Conservation (phyloP, 2,329 filamentous ascomycete species). For the Plenodomus biglobosus region DNA sequence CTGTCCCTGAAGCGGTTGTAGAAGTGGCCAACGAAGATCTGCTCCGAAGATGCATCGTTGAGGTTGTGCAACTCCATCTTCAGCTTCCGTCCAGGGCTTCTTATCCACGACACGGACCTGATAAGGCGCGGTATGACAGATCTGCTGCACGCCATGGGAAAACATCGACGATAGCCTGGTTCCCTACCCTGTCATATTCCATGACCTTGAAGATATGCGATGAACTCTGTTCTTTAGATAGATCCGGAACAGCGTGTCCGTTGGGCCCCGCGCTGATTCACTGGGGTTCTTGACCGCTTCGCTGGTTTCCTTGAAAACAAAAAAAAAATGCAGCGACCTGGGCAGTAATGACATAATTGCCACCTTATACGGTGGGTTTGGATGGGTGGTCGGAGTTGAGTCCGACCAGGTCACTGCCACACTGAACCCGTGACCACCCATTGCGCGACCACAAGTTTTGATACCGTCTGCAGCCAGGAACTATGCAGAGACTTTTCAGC, state of each 20-base stretch:
- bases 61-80: conserved; percentile 48
- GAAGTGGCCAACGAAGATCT: conserved; percentile 53
- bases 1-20: conserved; percentile 41
- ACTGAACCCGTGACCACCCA: conserved; percentile 59
- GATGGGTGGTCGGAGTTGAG: conserved; percentile 55
- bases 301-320: conserved; percentile 57
- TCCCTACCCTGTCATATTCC: conserved; percentile 35
- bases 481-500: conserved; percentile 57
- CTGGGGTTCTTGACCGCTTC: conserved; percentile 42
- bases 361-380: conserved; percentile 59
- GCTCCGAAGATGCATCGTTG: conserved; percentile 52
- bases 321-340: conserved; percentile 55
- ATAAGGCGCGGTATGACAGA: conserved; percentile 48
- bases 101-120: conserved; percentile 50
- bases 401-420: conserved; percentile 55
- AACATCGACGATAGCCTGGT: conserved; percentile 47
- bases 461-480: conserved; percentile 57
- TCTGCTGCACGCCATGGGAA: conserved; percentile 52
- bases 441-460: conserved; percentile 55
- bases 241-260: conserved; percentile 47
- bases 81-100: conserved; percentile 52
- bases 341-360: conserved; percentile 61
- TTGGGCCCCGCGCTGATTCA: conserved; percentile 38
- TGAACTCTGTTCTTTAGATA: conserved; percentile 42
- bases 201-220: conserved; percentile 31